phyloP scores from a whole-genome alignment of 306 rosid genomes.

The Parietaria judaica region DNA sequence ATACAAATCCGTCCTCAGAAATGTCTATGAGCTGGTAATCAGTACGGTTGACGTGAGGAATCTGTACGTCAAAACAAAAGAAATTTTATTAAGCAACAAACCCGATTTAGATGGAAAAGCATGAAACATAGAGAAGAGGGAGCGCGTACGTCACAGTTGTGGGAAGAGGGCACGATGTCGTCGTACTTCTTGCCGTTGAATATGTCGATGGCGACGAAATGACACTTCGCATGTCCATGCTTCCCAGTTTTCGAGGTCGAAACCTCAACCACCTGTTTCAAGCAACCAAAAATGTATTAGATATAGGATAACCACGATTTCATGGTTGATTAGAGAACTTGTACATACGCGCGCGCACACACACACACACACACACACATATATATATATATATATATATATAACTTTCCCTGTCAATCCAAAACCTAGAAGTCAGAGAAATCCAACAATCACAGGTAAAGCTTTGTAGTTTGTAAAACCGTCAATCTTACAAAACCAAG shows the following conservation, averaged over 20 bases:
- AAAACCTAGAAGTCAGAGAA: not conserved
- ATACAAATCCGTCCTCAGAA: constrained; percentile 51
- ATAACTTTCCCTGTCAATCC: not conserved
- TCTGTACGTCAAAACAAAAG: constrained; percentile 26
- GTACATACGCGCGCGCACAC: no score
- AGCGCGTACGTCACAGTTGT: constrained; percentile 61
- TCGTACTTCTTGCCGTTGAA: constrained; percentile 61
- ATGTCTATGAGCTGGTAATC: constrained; percentile 40
- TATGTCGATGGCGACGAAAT: constrained; percentile 67
- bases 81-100: not conserved
- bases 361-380: no score
- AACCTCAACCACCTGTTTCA: constrained; percentile 22
- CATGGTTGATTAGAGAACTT: not conserved
- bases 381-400: not conserved
- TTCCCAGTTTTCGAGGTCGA: constrained; percentile 46
- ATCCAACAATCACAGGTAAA: not conserved
- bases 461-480: no score
- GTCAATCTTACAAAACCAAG: no score
- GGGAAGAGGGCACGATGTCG: constrained; percentile 72
- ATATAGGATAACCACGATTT: not conserved
- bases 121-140: no score
- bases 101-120: not conserved
- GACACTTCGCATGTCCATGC: constrained; percentile 60
- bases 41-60: constrained; percentile 72
- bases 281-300: constrained; percentile 4